Base-by-base conservation (phyloP, 1,284 basidiomycete species). In the Peniophora sp. region DNA sequence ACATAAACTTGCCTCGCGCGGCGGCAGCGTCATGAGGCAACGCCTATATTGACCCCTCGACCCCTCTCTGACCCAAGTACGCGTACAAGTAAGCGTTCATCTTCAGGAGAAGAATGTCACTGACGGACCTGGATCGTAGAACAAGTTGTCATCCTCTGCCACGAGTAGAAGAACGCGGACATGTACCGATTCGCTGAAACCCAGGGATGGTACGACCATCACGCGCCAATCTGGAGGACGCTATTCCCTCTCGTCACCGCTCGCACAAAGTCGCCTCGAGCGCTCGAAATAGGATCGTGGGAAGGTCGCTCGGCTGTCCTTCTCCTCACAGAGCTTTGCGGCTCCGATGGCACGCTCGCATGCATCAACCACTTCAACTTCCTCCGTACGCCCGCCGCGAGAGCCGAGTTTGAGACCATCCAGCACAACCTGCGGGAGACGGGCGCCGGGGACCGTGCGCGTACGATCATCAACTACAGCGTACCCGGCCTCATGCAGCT, bases 321-420 rank as follows among this genome's bases (percentile, higher is more conserved):
- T 62, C 65, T 79, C 36, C 65, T 77, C 39, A 67, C 61, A 8
- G 68, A 73, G 36, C 69, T 81, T 41, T 79, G 76, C 59, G 61
- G 60, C n/a, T 55, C 59, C 6, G 59, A 61, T 11, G 75, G 76
- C 3, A 70, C 71, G 45, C 59, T 81, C n/a, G 68, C 77, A 44
- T 80, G 76, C 55, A 72, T 81, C 54, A 79, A 81, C 59, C 79
- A 80, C 54, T 80, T 80, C 58, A 80, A 81, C 55, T 67, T 80
- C 47, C 65, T 77, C 62, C 55, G 48, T 3, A 79, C 78, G n/a
- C 57, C 63, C 1, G 77, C 71, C 3, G 79, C 80, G 23, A 63
- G 63, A 39, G 70, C 73, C 55, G 68, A 79, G 0, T 65, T 67
- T 59, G 56, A 59, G n/a, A 73, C 67, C 55, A 58, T 81, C 46